Evolutionary conservation across 805 yeast genomes (phyloP), one percentile per base, ranked within the genome.

Genomic region (Hanseniaspora clermontiae): DNA sequence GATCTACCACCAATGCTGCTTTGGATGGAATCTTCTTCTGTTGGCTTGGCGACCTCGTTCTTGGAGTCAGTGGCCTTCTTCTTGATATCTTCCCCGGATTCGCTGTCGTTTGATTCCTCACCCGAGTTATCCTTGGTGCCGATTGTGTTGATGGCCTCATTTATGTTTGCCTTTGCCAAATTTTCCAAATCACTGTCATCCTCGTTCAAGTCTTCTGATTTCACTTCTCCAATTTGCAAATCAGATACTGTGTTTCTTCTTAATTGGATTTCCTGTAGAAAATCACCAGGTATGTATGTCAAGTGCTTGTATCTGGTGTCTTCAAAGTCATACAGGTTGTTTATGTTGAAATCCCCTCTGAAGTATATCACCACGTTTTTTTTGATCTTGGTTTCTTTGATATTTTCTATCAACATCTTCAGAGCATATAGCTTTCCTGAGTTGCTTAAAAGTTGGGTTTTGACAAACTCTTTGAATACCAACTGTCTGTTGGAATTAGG

Each of bases 401-500:
- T 27, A 27, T 51, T 45, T 5, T 51, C 55, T 27, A 51, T 43
- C 11, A 51, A 15, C 43, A 45, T 36, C 17, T 38, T 43, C 19
- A 51, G 27, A 17, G 55, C 40, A 14, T 51, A 40, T 7, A 51
- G 45, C 31, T 51, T 51, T 2, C 55, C 55, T 2, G 55, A 51
- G 24, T 51, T 51, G 29, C 15, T 20, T 15, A 51, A 32, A 4
- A 51, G 38, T 6, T 51, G 49, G 5, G 49, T 42, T 19, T 51
- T 51, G 8, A 51, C 50, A 51, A 51, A 51, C 37, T 51, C 55
- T 27, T 45, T 51, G 39, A 51, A 51, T 1, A 51, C 45, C 20
- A 51, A 15, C 19, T 51, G 55, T 45, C 55, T 51, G 27, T 51
- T 51, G 59, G 82, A 81, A 68, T 83, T 87, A 15, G 97, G 97